Percentiles rank a stretch among this genome's conserved stretches.
These are phyloP conservation scores for Diplocarpon rosae DNA, from an alignment of 2,329 filamentous ascomycete species.

Conservation along the genomic window DNA sequence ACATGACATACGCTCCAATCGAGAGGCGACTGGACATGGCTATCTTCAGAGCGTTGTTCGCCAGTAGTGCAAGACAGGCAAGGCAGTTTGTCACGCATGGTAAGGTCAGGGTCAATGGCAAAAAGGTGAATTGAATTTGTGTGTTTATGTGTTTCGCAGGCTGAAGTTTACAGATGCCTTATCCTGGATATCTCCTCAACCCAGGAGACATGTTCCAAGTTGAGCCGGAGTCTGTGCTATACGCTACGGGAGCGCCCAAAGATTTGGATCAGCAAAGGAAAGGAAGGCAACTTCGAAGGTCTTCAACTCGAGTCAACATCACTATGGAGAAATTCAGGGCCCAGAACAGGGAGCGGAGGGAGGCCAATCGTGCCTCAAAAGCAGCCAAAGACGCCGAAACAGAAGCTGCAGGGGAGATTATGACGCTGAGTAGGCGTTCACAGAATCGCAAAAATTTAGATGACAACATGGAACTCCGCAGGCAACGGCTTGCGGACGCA, in stretches of 20 bases:
- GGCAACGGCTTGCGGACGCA: slow-evolving; percentile 1
- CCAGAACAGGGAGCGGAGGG: slow-evolving; percentile 11
- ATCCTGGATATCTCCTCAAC: slow-evolving; percentile 88
- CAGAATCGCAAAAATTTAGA: slow-evolving; percentile 2
- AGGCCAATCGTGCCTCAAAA: slow-evolving; percentile 1
- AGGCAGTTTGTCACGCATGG: slow-evolving; percentile 92
- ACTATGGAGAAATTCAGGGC: slow-evolving; percentile 16
- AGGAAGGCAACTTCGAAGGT: slow-evolving; percentile 14
- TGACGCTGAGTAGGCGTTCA: not conserved
- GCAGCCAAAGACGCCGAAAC: slow-evolving; percentile 19
- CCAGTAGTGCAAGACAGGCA: slow-evolving; percentile 84
- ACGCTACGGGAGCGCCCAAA: slow-evolving; percentile 70
- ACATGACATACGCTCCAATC: slow-evolving; percentile 87
- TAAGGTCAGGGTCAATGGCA: slow-evolving; percentile 88
- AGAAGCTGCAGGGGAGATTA: slow-evolving; percentile 12
- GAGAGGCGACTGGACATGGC: slow-evolving; percentile 91
- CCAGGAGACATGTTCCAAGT: slow-evolving; percentile 98
- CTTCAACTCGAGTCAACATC: slow-evolving; percentile 11
- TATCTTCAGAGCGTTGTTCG: slow-evolving; percentile 86
- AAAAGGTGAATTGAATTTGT: slow-evolving; percentile 52
- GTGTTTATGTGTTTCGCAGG: not conserved
- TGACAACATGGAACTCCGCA: slow-evolving; percentile 3
- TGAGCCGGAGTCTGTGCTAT: slow-evolving; percentile 77
- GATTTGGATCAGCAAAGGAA: slow-evolving; percentile 23
- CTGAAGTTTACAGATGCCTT: slow-evolving; percentile 58